These are phyloP conservation scores for Plectranthus barbatus DNA, from an alignment of 257 asterid species.

Conservation along the genomic window DNA sequence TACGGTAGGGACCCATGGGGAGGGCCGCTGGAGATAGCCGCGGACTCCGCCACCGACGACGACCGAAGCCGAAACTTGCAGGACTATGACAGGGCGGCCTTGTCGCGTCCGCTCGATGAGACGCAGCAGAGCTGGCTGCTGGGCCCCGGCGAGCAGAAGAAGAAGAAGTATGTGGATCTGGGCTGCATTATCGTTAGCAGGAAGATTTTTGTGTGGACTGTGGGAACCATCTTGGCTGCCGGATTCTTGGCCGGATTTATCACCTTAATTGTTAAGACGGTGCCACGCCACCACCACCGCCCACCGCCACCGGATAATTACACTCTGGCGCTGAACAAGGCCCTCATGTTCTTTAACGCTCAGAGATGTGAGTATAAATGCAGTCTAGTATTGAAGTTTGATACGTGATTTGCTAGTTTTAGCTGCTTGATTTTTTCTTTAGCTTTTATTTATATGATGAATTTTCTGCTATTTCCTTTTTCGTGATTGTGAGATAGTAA, in stretches of 20 bases:
- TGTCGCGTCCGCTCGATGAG: constrained; percentile 86
- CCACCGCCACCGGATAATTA: constrained; percentile 90
- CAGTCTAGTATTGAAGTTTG: neutral
- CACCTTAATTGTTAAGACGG: constrained; percentile 72
- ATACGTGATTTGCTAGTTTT: neutral
- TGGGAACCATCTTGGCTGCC: constrained; percentile 64
- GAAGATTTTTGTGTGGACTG: constrained; percentile 84
- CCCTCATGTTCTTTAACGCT: constrained; percentile 90
- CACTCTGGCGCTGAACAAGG: constrained; percentile 74
- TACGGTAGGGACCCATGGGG: constrained; percentile 99
- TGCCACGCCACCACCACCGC: constrained; percentile 62
- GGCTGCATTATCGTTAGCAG: constrained; percentile 89
- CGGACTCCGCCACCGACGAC: constrained; percentile 95
- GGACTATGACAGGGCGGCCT: constrained; percentile 87
- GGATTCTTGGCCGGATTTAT: constrained; percentile 70
- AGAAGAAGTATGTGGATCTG: constrained; percentile 95
- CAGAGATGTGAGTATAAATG: constrained; percentile 64
- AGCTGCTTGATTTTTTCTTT: neutral
- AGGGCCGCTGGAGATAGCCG: constrained; percentile 89
- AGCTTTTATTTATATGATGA: constrained; percentile 2
- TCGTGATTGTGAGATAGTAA: neutral
- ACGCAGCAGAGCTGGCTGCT: constrained; percentile 98
- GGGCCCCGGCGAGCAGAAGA: constrained; percentile 95
- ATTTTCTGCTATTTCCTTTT: neutral
- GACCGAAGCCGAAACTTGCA: constrained; percentile 85